These are phyloP conservation scores for Neofusicoccum kwambonambiense DNA, from an alignment of 2,329 filamentous ascomycete genomes.

Conservation along the genomic window DNA sequence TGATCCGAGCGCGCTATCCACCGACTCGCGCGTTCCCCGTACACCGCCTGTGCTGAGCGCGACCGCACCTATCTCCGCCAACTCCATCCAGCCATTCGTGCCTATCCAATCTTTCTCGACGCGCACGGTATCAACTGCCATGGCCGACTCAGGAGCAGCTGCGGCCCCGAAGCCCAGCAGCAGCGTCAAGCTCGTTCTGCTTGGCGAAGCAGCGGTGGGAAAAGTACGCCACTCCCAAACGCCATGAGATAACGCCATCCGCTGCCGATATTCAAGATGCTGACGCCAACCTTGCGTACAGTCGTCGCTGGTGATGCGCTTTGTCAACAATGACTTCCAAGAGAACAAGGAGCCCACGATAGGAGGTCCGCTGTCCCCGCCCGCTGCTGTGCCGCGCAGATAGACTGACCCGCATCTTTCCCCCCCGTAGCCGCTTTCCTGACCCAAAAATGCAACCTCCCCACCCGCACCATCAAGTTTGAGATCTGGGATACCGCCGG, in stretches of 20 bases:
- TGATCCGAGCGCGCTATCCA: constrained; percentile 11
- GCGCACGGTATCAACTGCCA: constrained; percentile 35
- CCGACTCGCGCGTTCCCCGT: background rate
- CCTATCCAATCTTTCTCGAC: background rate
- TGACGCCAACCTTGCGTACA: constrained; percentile 37
- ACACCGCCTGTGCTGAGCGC: constrained; percentile 17
- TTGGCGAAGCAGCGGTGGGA: constrained; percentile 96
- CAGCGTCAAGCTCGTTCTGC: constrained; percentile 98
- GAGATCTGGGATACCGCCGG: constrained; percentile 96
- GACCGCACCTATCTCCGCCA: constrained; percentile 16
- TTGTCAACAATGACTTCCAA: constrained; percentile 99
- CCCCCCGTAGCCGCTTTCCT: constrained; percentile 77
- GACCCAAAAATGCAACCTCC: constrained; percentile 97
- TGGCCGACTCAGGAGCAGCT: constrained; percentile 69
- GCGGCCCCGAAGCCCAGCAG: constrained; percentile 88
- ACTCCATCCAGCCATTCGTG: constrained; percentile 1
- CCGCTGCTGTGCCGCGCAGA: background rate
- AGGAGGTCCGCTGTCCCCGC: constrained; percentile 65
- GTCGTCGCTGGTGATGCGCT: constrained; percentile 96
- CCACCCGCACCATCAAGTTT: constrained; percentile 70
- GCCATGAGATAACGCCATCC: constrained; percentile 4
- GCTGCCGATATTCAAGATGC: constrained; percentile 17
- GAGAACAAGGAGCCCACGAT: constrained; percentile 99
- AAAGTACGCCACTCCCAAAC: constrained; percentile 63
- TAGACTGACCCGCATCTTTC: background rate